Base-by-base conservation (phyloP, 768 basidiomycete genomes). In the Phylloporus sp. region DNA sequence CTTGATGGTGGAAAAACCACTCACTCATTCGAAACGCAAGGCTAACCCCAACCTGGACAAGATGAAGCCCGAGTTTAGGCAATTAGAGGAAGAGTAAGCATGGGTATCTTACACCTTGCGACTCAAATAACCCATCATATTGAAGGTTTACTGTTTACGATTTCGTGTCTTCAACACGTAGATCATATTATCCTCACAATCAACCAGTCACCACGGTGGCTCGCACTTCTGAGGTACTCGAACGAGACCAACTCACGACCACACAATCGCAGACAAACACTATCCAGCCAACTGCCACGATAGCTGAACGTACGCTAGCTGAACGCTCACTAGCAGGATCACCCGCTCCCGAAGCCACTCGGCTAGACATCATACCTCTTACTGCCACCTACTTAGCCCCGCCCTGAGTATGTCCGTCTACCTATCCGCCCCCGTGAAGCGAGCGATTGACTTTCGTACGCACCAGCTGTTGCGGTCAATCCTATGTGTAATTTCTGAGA, bases 1-100 rank as follows among this genome's bases (percentile, higher is more conserved):
- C 59, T 68, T 99, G 60, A 81, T 98, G 78, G 94, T 94, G 42
- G 95, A 98, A 70, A 97, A 97, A 64, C 95, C 95, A n/a, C 71
- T 98, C 45, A 96, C 91, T 46, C 92, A 94, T 52, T 76, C 87
- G 36, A 96, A 92, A 67, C 84, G 96, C 28, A 98, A 95, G 62
- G 82, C 80, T 26, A 88, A 91, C 54, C 73, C 78, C 26, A 90
- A 96, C 68, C 63, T 89, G 10, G 88, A 89, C 54, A 86, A 86
- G 65, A 80, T 98, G 76, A 90, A 86, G 61, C 86, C 91, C 18
- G 96, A 98, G 63, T 76, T 90, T 64, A 79, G 93, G 50, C 81
- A 90, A 66, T 79, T 98, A 52, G 95, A 97, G 67, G 92, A 97
- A 65, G 89, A 93, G 89, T 87, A 63, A 46, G 84, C 72, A 24